Evolutionary conservation across 768 basidiomycete genomes (phyloP).

Genomic region (Naganishia friedmannii): DNA sequence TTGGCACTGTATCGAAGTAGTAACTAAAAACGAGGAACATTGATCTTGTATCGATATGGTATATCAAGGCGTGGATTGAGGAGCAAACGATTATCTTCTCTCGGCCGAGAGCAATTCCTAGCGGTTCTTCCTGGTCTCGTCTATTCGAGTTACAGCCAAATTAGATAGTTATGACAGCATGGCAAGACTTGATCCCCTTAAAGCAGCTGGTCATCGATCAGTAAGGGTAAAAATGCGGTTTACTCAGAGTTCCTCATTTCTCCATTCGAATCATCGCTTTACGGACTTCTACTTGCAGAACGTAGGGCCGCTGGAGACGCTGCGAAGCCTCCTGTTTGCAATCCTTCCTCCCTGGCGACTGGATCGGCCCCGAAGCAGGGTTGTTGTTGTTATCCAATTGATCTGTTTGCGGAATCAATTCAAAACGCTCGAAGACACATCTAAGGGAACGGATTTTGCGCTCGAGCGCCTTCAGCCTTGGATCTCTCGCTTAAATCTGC

Average conservation of each 20-base stretch:
- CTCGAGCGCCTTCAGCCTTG: not conserved
- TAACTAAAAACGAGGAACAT: not conserved
- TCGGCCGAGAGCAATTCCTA: no score
- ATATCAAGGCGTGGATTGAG: not conserved
- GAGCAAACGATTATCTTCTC: no score
- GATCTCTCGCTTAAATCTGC: not conserved
- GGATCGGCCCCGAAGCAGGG: not conserved
- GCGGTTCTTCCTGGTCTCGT: no score
- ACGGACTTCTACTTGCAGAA: no score
- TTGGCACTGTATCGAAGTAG: not conserved
- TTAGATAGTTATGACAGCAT: no score
- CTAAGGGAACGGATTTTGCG: not conserved
- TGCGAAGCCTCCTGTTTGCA: not conserved
- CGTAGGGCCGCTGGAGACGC: not conserved
- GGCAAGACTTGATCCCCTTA: no score
- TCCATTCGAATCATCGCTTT: no score
- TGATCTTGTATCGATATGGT: not conserved
- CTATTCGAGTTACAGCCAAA: no score
- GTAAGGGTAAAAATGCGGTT: no score
- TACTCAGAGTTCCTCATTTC: no score
- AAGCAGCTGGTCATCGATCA: no score
- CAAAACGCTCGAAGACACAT: not conserved
- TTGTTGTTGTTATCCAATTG: not conserved
- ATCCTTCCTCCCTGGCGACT: not conserved
- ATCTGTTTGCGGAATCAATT: constrained; percentile 8